Conservation (phyloP, 2,329 filamentous ascomycete genomes). For the Neurospora crassa region DNA sequence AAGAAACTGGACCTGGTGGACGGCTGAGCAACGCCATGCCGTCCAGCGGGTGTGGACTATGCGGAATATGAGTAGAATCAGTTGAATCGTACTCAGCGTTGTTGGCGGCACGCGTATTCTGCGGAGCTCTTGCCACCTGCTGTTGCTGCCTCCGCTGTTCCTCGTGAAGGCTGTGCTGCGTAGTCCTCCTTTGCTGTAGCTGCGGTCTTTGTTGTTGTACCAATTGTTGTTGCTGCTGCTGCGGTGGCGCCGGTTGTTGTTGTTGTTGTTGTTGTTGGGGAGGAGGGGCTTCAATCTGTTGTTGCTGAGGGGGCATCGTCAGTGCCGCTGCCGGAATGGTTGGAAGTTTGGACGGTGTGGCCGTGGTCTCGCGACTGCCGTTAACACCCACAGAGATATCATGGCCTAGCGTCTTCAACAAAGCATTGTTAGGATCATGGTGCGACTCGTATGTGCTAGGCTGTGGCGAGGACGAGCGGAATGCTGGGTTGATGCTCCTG, state of each 20-base stretch:
- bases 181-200: slow-evolving; percentile 15
- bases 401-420: slow-evolving; percentile 61
- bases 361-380: slow-evolving; percentile 38
- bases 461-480: slow-evolving; percentile 90
- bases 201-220: slow-evolving; percentile 18
- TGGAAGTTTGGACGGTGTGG: slow-evolving; percentile 41
- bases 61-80: slow-evolving; percentile 64
- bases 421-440: slow-evolving; percentile 69
- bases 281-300: slow-evolving; percentile 2
- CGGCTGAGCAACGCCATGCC: slow-evolving; percentile 97
- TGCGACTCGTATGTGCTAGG: slow-evolving; percentile 89
- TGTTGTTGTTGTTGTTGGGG: not conserved
- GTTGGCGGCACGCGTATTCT: slow-evolving; percentile 15
- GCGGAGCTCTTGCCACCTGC: slow-evolving; percentile 16
- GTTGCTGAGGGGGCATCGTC: slow-evolving; percentile 3
- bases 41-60: slow-evolving; percentile 89
- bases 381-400: slow-evolving; percentile 38
- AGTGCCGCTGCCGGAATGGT: slow-evolving; percentile 10
- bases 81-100: slow-evolving; percentile 35
- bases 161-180: slow-evolving; percentile 1
- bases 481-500: slow-evolving; percentile 88
- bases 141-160: slow-evolving; percentile 4
- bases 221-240: slow-evolving; percentile 6
- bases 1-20: slow-evolving; percentile 22
- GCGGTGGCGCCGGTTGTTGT: not conserved